These are phyloP conservation scores for Cystobasidium slooffiae DNA, from an alignment of 1,284 basidiomycete genomes.

Conservation along the genomic window DNA sequence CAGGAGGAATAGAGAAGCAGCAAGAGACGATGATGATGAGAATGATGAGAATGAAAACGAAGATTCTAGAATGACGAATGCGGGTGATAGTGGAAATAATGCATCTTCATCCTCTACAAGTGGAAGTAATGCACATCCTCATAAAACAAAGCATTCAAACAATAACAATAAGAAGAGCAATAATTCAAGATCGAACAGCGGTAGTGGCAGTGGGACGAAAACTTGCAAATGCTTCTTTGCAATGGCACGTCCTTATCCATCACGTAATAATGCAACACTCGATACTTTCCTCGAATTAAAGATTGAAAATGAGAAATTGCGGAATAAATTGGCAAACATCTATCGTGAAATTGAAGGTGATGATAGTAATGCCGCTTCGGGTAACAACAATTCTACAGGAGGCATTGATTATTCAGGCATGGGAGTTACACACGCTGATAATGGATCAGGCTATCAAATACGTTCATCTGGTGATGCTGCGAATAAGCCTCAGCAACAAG, in stretches of 20 bases:
- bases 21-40: no score
- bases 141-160: not conserved
- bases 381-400: not conserved
- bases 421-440: constrained; percentile 1
- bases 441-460: constrained; percentile 14
- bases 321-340: constrained; percentile 52
- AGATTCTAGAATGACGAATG: constrained; percentile 8
- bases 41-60: not conserved
- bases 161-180: not conserved
- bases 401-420: constrained; percentile 11
- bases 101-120: constrained; percentile 11
- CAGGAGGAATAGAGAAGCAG: not conserved
- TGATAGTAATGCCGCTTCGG: not conserved
- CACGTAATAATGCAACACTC: constrained; percentile 71
- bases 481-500: not conserved
- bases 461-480: not conserved
- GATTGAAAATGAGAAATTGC: constrained; percentile 71
- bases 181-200: not conserved
- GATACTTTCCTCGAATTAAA: constrained; percentile 77
- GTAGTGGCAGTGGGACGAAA: not conserved
- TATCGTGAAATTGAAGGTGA: constrained; percentile 52
- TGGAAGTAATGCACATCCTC: not conserved
- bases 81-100: not conserved
- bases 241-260: constrained; percentile 75
- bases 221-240: constrained; percentile 67